Base-by-base conservation (phyloP, 2,329 filamentous ascomycete species). In the Fusarium multiceps region DNA sequence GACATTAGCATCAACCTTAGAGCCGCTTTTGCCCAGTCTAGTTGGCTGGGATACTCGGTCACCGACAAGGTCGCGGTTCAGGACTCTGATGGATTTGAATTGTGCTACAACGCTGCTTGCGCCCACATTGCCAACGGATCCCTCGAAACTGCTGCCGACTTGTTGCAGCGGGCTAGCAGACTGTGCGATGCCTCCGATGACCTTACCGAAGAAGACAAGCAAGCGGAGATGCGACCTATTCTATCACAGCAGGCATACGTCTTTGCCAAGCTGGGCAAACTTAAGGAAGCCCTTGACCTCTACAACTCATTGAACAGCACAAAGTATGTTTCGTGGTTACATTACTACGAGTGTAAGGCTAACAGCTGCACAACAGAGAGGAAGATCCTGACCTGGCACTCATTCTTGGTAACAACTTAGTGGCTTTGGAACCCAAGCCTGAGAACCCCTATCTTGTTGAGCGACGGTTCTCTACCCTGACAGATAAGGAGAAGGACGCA, bases 91-190 rank as follows among this genome's bases (percentile, higher is more conserved):
- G 88, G 90, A 3, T 96, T 96, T 72, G 93, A 96, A 81, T 90
- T 91, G 27, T 90, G 92, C 13, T 97, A 93, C 81, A 97, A 97
- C 78, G 87, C 89, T 25, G 93, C 92, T 11, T 95, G 92, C 77
- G 86, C 86, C 21, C 89, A 88, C 77, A 89, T 96, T 73, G 91
- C 91, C 16, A 84, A 88, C 48, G 90, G 89, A 10, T 90, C 92
- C 72, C 82, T 92, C 40, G 84, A 81, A 7, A 86, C 89, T 70
- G 92, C 89, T 2, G 85, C 88, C 23, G 82, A 90, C 25, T 83
- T 94, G 59, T 81, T 96, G 63, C 91, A 90, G 79, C 86, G 90
- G 56, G 90, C 93, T 4, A 87, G 86, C 72, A 87, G 90, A 71
- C 82, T 95, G 21, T 96, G 93, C 76, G 89, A 92, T 76, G 87